phyloP scores from a whole-genome alignment of 768 basidiomycete species.

The Gymnopilus dilepis region DNA sequence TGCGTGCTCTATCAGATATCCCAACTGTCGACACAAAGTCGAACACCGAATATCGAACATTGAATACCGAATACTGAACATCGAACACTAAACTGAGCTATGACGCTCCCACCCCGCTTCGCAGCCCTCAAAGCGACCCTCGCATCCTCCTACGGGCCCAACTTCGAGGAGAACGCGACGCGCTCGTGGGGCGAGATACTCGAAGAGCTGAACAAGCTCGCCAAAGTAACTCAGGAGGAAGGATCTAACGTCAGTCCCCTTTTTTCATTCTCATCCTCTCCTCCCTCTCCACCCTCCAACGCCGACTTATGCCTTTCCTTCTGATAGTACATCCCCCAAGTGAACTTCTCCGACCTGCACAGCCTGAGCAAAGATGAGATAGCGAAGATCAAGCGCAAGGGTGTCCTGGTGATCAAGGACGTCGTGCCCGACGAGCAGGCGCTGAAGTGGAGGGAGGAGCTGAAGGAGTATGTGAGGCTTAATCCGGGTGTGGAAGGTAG shows the following conservation, averaged over 20 bases:
- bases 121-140: conserved; percentile 63
- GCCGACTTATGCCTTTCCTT: not conserved
- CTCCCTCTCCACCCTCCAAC: not conserved
- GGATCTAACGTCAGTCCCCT: conserved; percentile 52
- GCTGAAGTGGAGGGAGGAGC: conserved; percentile 57
- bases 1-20: too few species aligned
- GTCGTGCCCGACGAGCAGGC: conserved; percentile 65
- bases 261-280: not conserved
- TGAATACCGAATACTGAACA: too few species aligned
- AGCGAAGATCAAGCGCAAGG: conserved; percentile 55
- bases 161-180: conserved; percentile 54
- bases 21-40: too few species aligned
- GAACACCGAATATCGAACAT: too few species aligned
- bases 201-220: conserved; percentile 50
- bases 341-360: conserved; percentile 59
- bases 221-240: conserved; percentile 47
- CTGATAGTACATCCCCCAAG: conserved; percentile 62
- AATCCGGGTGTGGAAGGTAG: conserved; percentile 64
- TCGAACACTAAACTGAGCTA: not conserved
- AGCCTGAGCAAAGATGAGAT: conserved; percentile 51
- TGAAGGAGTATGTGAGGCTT: conserved; percentile 58
- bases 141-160: conserved; percentile 52
- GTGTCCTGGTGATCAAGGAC: conserved; percentile 64
- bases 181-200: conserved; percentile 65
- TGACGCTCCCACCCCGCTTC: conserved; percentile 53